Percentiles rank a stretch among this genome's conserved stretches.
phyloP scores from a whole-genome alignment of 1,284 basidiomycete genomes.

The Amylostereum chailletii region DNA sequence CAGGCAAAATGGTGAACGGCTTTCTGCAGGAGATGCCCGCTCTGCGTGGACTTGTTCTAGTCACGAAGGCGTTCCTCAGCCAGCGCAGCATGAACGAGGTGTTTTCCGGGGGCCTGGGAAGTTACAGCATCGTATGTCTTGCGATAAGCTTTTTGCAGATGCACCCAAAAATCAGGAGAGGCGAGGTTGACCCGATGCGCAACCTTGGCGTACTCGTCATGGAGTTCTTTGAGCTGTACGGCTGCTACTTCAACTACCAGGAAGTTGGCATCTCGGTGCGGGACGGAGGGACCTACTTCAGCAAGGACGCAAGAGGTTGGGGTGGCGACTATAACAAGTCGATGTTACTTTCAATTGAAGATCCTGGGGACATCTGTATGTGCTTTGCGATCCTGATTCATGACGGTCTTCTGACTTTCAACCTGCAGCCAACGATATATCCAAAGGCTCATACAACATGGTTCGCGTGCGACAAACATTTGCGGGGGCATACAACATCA shows the following conservation, averaged over 20 bases:
- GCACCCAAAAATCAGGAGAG: slow-evolving; percentile 88
- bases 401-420: slow-evolving; percentile 4
- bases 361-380: slow-evolving; percentile 87
- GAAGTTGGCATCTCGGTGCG: slow-evolving; percentile 87
- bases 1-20: slow-evolving; percentile 75
- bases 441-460: slow-evolving; percentile 82
- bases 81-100: slow-evolving; percentile 97
- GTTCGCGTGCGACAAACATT: slow-evolving; percentile 76
- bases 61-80: slow-evolving; percentile 85
- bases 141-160: slow-evolving; percentile 93
- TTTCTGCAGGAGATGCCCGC: slow-evolving; percentile 74
- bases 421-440: slow-evolving; percentile 82
- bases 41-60: slow-evolving; percentile 73
- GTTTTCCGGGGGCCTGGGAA: slow-evolving; percentile 89
- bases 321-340: slow-evolving; percentile 44
- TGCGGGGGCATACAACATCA: slow-evolving; percentile 80
- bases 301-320: slow-evolving; percentile 78
- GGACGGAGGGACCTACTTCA: slow-evolving; percentile 79
- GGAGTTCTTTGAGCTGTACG: slow-evolving; percentile 97
- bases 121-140: slow-evolving; percentile 90
- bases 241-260: slow-evolving; percentile 85
- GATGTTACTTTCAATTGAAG: slow-evolving; percentile 80
- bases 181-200: slow-evolving; percentile 78
- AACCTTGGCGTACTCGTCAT: slow-evolving; percentile 91
- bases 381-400: slow-evolving; percentile 14